Evolutionary conservation across 495 filamentous ascomycete genomes (phyloP).

Genomic region (Parachaetomium inaequale): DNA sequence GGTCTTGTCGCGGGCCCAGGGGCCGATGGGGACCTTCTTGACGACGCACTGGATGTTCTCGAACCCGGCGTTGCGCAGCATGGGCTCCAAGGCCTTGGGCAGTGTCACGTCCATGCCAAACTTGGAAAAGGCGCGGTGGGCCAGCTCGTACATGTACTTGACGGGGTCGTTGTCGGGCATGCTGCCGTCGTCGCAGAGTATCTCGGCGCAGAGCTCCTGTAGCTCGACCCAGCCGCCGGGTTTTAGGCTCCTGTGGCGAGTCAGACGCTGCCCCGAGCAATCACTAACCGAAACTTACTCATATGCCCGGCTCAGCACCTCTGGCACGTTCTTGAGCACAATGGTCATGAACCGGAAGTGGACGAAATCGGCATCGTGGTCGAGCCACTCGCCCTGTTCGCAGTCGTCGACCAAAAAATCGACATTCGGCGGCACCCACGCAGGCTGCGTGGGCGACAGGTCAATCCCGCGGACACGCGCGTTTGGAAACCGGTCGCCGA

Average conservation of each 20-base stretch:
- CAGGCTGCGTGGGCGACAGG: slow-evolving; percentile 39
- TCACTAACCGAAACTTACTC: slow-evolving; percentile 27
- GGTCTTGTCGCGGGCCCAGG: slow-evolving; percentile 54
- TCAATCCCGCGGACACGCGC: slow-evolving; percentile 39
- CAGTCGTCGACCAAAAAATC: slow-evolving; percentile 47
- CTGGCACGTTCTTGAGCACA: slow-evolving; percentile 46
- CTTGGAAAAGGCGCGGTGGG: slow-evolving; percentile 29
- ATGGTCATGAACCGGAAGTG: slow-evolving; percentile 42
- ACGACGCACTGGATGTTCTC: slow-evolving; percentile 51
- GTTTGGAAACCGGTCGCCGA: slow-evolving; percentile 42
- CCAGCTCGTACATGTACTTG: slow-evolving; percentile 28
- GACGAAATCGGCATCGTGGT: slow-evolving; percentile 38
- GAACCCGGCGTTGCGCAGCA: slow-evolving; percentile 54
- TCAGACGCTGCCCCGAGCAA: not conserved
- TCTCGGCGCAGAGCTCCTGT: slow-evolving; percentile 40
- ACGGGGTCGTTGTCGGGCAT: slow-evolving; percentile 38
- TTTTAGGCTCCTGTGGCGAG: slow-evolving; percentile 31
- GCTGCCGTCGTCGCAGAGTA: slow-evolving; percentile 41
- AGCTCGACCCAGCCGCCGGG: slow-evolving; percentile 42
- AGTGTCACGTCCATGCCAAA: slow-evolving; percentile 46
- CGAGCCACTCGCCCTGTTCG: slow-evolving; percentile 42
- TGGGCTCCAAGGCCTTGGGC: slow-evolving; percentile 45
- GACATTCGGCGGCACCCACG: slow-evolving; percentile 41
- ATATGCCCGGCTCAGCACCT: slow-evolving; percentile 37
- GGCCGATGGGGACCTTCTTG: slow-evolving; percentile 53